phyloP scores from a whole-genome alignment of 495 filamentous ascomycete species.

The Hyphodiscus hymeniophilus region DNA sequence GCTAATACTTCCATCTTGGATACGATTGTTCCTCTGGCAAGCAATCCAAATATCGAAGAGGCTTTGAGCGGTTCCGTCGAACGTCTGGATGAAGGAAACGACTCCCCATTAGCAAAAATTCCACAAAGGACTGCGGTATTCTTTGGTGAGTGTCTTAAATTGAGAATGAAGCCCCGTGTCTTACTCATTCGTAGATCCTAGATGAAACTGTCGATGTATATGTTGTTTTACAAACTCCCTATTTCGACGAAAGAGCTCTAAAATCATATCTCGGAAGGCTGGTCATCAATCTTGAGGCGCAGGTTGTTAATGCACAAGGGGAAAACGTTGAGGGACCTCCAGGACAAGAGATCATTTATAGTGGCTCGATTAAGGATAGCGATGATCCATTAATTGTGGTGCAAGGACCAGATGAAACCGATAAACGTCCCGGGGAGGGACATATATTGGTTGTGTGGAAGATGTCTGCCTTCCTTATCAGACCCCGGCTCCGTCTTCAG shows the following conservation, averaged over 20 bases:
- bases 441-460: slow-evolving; percentile 76
- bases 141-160: slow-evolving; percentile 54
- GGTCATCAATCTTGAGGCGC: slow-evolving; percentile 59
- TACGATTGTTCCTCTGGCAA: slow-evolving; percentile 68
- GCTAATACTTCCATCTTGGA: slow-evolving; percentile 65
- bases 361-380: slow-evolving; percentile 46
- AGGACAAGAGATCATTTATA: slow-evolving; percentile 58
- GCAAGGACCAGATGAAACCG: slow-evolving; percentile 39
- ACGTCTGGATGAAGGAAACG: slow-evolving; percentile 15
- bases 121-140: slow-evolving; percentile 40
- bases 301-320: slow-evolving; percentile 53
- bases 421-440: slow-evolving; percentile 22
- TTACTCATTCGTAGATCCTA: slow-evolving; percentile 59
- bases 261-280: slow-evolving; percentile 54
- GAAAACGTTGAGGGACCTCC: slow-evolving; percentile 36
- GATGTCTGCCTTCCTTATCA: slow-evolving; percentile 62
- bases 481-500: slow-evolving; percentile 72
- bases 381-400: slow-evolving; percentile 56
- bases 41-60: slow-evolving; percentile 56
- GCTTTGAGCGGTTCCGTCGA: slow-evolving; percentile 36
- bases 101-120: slow-evolving; percentile 30
- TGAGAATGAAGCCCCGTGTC: slow-evolving; percentile 26
- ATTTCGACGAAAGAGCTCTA: slow-evolving; percentile 49
- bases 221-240: slow-evolving; percentile 60
- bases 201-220: slow-evolving; percentile 74